Conservation (phyloP, 345 rosid genomes). For the Eucalyptus regnans region DNA sequence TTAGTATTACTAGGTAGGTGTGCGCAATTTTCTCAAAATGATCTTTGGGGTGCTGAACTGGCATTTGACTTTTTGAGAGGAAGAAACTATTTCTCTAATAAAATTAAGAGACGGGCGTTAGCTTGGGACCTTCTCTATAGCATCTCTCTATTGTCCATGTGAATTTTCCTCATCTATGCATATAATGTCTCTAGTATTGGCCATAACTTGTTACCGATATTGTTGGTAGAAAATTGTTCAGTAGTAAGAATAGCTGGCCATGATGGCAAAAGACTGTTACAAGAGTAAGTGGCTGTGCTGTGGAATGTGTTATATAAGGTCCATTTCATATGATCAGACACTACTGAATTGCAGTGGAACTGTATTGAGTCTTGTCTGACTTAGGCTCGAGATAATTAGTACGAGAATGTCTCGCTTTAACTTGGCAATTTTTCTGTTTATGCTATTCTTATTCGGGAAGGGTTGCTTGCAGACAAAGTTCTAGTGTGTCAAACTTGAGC, state of each 20-base stretch:
- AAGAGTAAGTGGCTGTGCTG: not conserved
- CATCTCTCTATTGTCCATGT: not conserved
- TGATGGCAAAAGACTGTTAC: not conserved
- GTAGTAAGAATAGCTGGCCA: not conserved
- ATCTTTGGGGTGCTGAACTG: not conserved
- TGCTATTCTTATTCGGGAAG: not conserved
- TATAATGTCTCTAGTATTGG: not conserved
- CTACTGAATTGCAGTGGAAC: not conserved
- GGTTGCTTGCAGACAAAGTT: not conserved
- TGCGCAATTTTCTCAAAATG: not conserved
- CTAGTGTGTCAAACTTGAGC: not conserved
- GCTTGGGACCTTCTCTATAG: not conserved
- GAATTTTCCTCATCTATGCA: not conserved
- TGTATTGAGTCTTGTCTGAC: not conserved
- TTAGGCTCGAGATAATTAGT: not conserved
- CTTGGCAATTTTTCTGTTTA: not conserved
- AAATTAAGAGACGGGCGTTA: not conserved
- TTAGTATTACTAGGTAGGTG: not conserved
- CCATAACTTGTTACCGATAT: not conserved
- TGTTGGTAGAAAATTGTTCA: not conserved
- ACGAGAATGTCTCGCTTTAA: not conserved
- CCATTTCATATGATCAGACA: not conserved
- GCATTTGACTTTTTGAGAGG: not conserved
- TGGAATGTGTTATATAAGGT: not conserved
- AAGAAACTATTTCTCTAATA: not conserved